Conservation (phyloP, 208 protist genomes). For the Leishmania turanica region DNA sequence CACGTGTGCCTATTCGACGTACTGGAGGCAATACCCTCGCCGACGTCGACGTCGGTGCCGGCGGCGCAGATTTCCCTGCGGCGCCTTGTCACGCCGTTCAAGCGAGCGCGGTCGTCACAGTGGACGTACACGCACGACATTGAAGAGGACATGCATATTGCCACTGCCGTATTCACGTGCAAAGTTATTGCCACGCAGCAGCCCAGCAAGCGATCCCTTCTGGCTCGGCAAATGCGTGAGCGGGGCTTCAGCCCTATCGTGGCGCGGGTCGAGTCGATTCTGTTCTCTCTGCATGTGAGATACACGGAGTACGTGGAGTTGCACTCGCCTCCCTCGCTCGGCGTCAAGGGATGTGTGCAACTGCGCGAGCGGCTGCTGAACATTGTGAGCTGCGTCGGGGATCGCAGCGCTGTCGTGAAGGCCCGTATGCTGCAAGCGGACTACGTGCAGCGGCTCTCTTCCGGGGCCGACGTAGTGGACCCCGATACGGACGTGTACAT, state of each 20-base stretch:
- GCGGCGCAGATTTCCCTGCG: constrained; percentile 29
- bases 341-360: constrained; percentile 36
- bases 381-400: constrained; percentile 50
- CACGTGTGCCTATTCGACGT: constrained; percentile 57
- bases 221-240: constrained; percentile 15
- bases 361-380: constrained; percentile 49
- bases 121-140: constrained; percentile 40
- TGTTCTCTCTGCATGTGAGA: constrained; percentile 44
- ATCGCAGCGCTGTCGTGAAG: constrained; percentile 47
- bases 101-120: constrained; percentile 16
- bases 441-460: constrained; percentile 41
- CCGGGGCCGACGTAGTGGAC: constrained; percentile 13
- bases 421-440: constrained; percentile 25
- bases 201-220: constrained; percentile 7
- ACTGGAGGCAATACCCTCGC: constrained; percentile 26
- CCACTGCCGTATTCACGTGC: constrained; percentile 75
- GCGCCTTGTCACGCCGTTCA: constrained; percentile 42
- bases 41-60: background rate
- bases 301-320: constrained; percentile 56
- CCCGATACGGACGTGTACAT: constrained; percentile 35
- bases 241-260: constrained; percentile 35
- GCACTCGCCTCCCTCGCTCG: constrained; percentile 44
- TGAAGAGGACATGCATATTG: constrained; percentile 62
- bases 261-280: constrained; percentile 54
- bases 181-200: constrained; percentile 40